Conservation (phyloP, 192 early-diverging fungal species). For the Entomortierella chlamydospora region DNA sequence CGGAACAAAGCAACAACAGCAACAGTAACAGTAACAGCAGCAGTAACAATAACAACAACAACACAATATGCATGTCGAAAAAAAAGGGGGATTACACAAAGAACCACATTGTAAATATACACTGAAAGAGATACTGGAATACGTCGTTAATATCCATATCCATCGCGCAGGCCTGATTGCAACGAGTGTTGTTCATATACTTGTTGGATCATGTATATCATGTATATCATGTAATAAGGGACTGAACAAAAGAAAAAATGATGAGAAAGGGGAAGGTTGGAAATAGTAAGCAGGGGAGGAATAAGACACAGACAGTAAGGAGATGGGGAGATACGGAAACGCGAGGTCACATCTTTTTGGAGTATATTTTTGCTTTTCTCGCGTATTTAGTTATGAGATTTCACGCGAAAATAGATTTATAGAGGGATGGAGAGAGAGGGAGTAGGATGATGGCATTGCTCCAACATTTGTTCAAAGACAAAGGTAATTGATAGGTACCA, state of each 20-base stretch:
- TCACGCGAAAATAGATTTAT: too few species aligned
- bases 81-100: too few species aligned
- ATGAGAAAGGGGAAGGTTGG: neutral
- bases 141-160: neutral
- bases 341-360: neutral
- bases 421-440: neutral
- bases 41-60: too few species aligned
- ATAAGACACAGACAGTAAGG: neutral
- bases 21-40: too few species aligned
- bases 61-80: too few species aligned
- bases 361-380: neutral
- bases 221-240: slow-evolving; percentile 1
- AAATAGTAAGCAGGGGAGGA: neutral
- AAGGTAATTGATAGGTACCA: too few species aligned
- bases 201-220: too few species aligned
- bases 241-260: neutral
- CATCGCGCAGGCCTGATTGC: neutral
- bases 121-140: neutral
- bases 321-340: neutral
- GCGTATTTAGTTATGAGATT: neutral
- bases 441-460: neutral
- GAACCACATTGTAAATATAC: too few species aligned
- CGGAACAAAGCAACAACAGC: too few species aligned
- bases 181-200: neutral
- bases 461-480: neutral